These are phyloP conservation scores for Adansonia grandidieri DNA, from an alignment of 441 rosid genomes.

Conservation along the genomic window DNA sequence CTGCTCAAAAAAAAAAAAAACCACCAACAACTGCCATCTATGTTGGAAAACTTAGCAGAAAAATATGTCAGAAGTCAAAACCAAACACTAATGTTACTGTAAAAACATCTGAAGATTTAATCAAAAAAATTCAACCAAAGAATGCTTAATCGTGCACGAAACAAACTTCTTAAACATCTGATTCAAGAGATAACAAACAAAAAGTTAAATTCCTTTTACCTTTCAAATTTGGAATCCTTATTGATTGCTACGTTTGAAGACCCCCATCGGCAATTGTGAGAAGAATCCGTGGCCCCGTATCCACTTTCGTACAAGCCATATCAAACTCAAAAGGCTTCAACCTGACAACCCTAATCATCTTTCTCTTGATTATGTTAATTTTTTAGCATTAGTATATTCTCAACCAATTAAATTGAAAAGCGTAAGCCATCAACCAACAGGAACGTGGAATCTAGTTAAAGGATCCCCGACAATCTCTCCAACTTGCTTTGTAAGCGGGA, in stretches of 20 bases:
- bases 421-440: not conserved
- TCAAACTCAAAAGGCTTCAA: not conserved
- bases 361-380: not conserved
- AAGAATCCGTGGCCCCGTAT: not conserved
- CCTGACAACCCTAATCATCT: constrained; percentile 14
- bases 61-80: not conserved
- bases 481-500: not conserved
- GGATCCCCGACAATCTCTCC: constrained; percentile 16
- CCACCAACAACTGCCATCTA: not conserved
- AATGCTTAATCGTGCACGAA: constrained; percentile 8
- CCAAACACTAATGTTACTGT: not conserved
- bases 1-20: not conserved
- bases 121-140: not conserved
- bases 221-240: not conserved
- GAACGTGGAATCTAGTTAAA: constrained; percentile 7
- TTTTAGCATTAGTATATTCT: not conserved
- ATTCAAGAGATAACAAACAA: not conserved
- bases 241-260: not conserved
- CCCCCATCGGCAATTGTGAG: not conserved
- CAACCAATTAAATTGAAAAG: not conserved
- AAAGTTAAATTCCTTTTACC: not conserved
- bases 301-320: constrained; percentile 8
- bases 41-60: not conserved
- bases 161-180: not conserved
- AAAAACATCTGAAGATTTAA: not conserved